phyloP scores from a whole-genome alignment of 1,284 basidiomycete genomes.

The Ganoderma meredithae region DNA sequence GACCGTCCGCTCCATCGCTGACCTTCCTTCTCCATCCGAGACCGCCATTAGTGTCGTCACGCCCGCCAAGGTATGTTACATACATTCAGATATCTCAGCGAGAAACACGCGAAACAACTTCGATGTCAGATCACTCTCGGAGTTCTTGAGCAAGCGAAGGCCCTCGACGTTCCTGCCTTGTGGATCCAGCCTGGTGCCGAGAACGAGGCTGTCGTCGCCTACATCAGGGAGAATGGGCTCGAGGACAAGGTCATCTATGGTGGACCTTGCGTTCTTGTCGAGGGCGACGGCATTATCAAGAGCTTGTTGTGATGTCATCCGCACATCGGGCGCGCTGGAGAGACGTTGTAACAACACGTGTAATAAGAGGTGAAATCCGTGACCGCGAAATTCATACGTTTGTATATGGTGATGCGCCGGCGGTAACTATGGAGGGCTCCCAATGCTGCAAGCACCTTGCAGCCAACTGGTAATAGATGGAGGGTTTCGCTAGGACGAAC shows the following conservation, averaged over 20 bases:
- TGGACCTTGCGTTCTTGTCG: constrained; percentile 78
- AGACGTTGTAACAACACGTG: not conserved
- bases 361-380: not conserved
- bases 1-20: constrained; percentile 59
- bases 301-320: constrained; percentile 35
- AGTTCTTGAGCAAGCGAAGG: constrained; percentile 69
- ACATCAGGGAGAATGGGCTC: constrained; percentile 61
- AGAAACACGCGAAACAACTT: not conserved
- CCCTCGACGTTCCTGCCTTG: constrained; percentile 66
- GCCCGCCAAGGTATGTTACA: constrained; percentile 68
- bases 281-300: constrained; percentile 64
- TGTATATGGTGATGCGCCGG: not conserved
- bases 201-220: constrained; percentile 59
- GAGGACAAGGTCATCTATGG: constrained; percentile 71
- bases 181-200: constrained; percentile 91
- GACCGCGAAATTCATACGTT: not conserved
- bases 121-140: constrained; percentile 23
- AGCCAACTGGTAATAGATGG: too few relatives aligned
- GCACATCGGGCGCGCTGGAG: not conserved
- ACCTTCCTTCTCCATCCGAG: constrained; percentile 67
- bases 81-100: not conserved
- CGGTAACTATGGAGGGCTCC: not conserved
- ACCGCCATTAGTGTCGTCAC: constrained; percentile 87
- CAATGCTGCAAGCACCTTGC: not conserved
- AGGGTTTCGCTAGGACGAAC: not conserved